Evolutionary conservation across 202 grass and related monocot genomes (phyloP).

Genomic region (Bolboschoenoplectus hybrid): DNA sequence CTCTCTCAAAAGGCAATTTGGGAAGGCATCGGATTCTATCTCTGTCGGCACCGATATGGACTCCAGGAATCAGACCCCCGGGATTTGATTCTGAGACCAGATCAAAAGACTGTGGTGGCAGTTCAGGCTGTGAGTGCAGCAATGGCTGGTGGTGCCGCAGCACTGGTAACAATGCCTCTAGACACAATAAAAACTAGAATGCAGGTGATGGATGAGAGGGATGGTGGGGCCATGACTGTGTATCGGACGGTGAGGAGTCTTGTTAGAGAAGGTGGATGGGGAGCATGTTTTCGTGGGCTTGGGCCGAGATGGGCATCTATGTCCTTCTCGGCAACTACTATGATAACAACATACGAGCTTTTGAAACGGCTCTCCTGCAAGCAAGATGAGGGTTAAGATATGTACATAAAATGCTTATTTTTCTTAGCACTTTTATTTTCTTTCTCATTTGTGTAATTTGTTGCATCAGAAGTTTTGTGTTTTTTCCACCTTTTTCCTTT

Average conservation of each 20-base stretch:
- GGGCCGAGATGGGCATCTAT: constrained; percentile 96
- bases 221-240: constrained; percentile 55
- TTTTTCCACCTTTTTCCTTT: background rate
- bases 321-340: constrained; percentile 81
- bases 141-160: constrained; percentile 63
- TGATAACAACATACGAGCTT: constrained; percentile 98
- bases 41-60: constrained; percentile 65
- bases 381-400: constrained; percentile 46
- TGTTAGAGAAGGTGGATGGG: constrained; percentile 82
- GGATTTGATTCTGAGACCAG: constrained; percentile 56
- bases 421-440: constrained; percentile 46
- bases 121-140: constrained; percentile 81
- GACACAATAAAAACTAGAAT: constrained; percentile 97
- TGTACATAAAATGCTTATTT: constrained; percentile 55
- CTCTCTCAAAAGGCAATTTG: constrained; percentile 78
- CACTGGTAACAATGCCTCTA: constrained; percentile 89
- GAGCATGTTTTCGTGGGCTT: constrained; percentile 79
- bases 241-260: constrained; percentile 59
- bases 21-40: constrained; percentile 69
- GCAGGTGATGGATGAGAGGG: constrained; percentile 78
- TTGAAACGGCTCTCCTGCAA: constrained; percentile 85
- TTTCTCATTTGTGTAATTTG: constrained; percentile 41
- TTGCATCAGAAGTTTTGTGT: constrained; percentile 8
- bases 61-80: constrained; percentile 54
- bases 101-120: constrained; percentile 65